phyloP scores from a whole-genome alignment of 306 rosid genomes.

The Mimosa pudica region DNA sequence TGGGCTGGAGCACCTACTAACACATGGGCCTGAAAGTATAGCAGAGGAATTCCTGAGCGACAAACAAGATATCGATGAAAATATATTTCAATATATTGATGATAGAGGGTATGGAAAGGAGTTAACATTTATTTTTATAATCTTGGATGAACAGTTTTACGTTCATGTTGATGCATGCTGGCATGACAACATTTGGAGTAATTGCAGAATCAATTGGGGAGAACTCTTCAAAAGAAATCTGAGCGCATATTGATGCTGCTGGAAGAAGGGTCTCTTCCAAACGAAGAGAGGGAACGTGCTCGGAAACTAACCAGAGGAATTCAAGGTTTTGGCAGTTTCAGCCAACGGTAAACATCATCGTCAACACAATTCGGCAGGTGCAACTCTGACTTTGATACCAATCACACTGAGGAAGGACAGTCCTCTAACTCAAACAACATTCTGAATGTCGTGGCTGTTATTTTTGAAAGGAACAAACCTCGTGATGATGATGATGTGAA shows the following conservation, averaged over 20 bases:
- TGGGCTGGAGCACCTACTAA: constrained; percentile 65
- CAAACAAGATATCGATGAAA: constrained; percentile 58
- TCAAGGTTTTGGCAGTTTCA: constrained; percentile 74
- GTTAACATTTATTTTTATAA: not conserved
- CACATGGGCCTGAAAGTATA: constrained; percentile 72
- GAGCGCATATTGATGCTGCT: constrained; percentile 54
- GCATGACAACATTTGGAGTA: not conserved
- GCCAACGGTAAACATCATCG: constrained; percentile 28
- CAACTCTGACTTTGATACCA: not conserved
- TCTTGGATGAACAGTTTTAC: not conserved
- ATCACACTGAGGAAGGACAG: not conserved
- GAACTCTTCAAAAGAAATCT: not conserved
- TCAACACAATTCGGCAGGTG: not conserved
- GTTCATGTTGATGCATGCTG: not conserved
- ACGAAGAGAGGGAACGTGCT: constrained; percentile 67
- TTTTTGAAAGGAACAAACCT: not conserved
- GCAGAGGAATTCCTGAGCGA: constrained; percentile 65
- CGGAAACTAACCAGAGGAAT: constrained; percentile 65
- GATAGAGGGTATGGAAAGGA: not conserved
- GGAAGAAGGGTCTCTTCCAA: constrained; percentile 50
- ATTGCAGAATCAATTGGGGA: not conserved
- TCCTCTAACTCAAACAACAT: too few relatives aligned
- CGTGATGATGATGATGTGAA: not conserved
- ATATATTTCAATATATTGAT: constrained; percentile 58
- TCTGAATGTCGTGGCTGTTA: not conserved